phyloP scores from a whole-genome alignment of 177 flowering plant genomes.

The Vitis hybrid region DNA sequence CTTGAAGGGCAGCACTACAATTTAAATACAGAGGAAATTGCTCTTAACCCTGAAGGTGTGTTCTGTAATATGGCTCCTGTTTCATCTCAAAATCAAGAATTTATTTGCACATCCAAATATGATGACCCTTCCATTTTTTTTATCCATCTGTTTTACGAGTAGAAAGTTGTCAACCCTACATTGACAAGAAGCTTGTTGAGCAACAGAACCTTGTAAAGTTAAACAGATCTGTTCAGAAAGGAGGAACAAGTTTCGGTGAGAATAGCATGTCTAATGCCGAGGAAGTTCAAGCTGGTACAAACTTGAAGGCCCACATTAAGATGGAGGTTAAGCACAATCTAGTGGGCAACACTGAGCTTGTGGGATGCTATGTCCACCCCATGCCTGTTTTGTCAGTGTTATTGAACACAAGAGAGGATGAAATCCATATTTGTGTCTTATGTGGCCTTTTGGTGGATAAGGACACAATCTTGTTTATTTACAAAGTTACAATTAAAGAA shows the following conservation, averaged over 20 bases:
- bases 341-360: conserved; percentile 36
- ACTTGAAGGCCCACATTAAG: conserved; percentile 7
- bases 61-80: conserved; percentile 2
- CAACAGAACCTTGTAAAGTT: conserved; percentile 12
- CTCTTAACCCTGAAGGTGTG: conserved; percentile 13
- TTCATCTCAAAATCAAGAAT: conserved; percentile 15
- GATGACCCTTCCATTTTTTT: neutral
- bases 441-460: conserved; percentile 52
- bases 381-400: conserved; percentile 56
- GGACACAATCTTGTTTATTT: conserved; percentile 54
- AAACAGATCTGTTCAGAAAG: conserved; percentile 12
- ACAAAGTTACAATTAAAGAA: conserved; percentile 45
- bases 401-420: conserved; percentile 37
- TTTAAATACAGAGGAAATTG: conserved; percentile 11
- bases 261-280: conserved; percentile 8
- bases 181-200: conserved; percentile 18
- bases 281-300: conserved; percentile 16
- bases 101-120: conserved; percentile 12
- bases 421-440: conserved; percentile 57
- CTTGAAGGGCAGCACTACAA: conserved; percentile 14
- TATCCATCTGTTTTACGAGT: conserved; percentile 16
- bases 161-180: conserved; percentile 11
- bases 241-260: conserved; percentile 12
- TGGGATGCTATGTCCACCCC: conserved; percentile 75
- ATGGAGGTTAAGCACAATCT: conserved; percentile 28